Evolutionary conservation across 371 early-diverging fungal species (phyloP).

Genomic region (Actinomortierella wolfii): DNA sequence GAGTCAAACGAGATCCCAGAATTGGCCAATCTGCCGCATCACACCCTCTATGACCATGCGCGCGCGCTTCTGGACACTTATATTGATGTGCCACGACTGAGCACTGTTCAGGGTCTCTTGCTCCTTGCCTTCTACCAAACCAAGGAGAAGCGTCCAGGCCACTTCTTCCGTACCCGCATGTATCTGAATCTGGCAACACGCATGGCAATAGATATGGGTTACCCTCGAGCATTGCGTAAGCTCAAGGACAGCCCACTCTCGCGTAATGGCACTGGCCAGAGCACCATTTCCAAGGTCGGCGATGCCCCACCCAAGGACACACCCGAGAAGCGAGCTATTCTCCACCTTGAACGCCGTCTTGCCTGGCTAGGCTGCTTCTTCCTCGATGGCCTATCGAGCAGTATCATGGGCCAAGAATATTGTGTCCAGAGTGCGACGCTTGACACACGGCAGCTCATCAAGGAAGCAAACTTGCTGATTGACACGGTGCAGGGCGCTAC

Average conservation of each 20-base stretch:
- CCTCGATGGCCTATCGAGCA: constrained; percentile 39
- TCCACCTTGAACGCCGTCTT: constrained; percentile 25
- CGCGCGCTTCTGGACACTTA: constrained; percentile 55
- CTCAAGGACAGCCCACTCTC: constrained; percentile 15
- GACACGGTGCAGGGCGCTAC: constrained; percentile 45
- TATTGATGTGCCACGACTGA: constrained; percentile 60
- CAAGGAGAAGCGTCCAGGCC: constrained; percentile 54
- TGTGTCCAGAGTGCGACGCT: constrained; percentile 16
- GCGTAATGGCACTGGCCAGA: neutral
- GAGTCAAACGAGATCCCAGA: constrained; percentile 42
- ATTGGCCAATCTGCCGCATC: constrained; percentile 31
- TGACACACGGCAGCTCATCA: constrained; percentile 31
- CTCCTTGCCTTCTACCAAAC: constrained; percentile 57
- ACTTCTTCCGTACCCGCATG: constrained; percentile 45
- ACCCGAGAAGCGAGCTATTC: constrained; percentile 18
- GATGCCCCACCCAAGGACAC: neutral
- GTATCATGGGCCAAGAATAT: constrained; percentile 40
- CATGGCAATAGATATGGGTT: constrained; percentile 41
- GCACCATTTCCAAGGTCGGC: no score
- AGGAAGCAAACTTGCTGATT: constrained; percentile 37
- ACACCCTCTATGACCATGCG: constrained; percentile 42
- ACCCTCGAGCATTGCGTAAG: constrained; percentile 19
- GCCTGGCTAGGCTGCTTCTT: constrained; percentile 47
- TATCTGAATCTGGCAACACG: constrained; percentile 36
- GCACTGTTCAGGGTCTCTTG: constrained; percentile 64